phyloP scores from a whole-genome alignment of 2,329 filamentous ascomycete species.

The Mycocentrospora acerina region DNA sequence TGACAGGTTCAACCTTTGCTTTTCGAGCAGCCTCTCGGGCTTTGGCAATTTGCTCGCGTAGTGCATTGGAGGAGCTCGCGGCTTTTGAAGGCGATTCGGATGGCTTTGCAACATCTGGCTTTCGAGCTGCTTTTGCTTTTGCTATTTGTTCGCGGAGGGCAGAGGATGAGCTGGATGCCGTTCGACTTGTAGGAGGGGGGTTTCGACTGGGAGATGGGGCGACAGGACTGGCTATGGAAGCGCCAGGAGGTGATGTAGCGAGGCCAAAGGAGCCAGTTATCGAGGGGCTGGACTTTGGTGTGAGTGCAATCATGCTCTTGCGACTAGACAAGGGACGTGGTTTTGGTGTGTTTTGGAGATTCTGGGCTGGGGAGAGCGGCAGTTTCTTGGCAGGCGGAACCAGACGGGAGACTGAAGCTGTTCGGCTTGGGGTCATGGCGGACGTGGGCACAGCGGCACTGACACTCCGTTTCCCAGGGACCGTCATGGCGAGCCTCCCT shows the following conservation, averaged over 20 bases:
- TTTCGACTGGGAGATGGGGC: constrained; percentile 30
- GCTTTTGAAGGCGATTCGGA: constrained; percentile 36
- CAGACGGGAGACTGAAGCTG: constrained; percentile 36
- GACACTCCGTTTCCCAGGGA: constrained; percentile 39
- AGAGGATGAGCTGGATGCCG: constrained; percentile 68
- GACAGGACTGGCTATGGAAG: constrained; percentile 10
- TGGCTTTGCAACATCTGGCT: constrained; percentile 16
- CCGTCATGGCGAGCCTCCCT: constrained; percentile 35
- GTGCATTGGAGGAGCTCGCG: constrained; percentile 71
- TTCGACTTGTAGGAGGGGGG: constrained; percentile 37
- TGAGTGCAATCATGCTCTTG: constrained; percentile 41
- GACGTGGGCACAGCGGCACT: constrained; percentile 31
- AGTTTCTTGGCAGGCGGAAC: constrained; percentile 33
- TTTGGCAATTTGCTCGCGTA: constrained; percentile 90
- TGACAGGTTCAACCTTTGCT: constrained; percentile 21
- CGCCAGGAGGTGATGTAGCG: constrained; percentile 30
- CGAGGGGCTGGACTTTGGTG: constrained; percentile 34
- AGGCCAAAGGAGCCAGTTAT: constrained; percentile 39
- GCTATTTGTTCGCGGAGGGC: constrained; percentile 88
- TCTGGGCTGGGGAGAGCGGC: constrained; percentile 28
- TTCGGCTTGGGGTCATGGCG: constrained; percentile 32
- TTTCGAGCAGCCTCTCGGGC: constrained; percentile 73
- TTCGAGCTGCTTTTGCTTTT: constrained; percentile 80
- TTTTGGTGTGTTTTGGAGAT: constrained; percentile 29
- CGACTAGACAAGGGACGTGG: constrained; percentile 34